Evolutionary conservation across 306 rosid genomes (phyloP).

Genomic region (Coriaria nepalensis): DNA sequence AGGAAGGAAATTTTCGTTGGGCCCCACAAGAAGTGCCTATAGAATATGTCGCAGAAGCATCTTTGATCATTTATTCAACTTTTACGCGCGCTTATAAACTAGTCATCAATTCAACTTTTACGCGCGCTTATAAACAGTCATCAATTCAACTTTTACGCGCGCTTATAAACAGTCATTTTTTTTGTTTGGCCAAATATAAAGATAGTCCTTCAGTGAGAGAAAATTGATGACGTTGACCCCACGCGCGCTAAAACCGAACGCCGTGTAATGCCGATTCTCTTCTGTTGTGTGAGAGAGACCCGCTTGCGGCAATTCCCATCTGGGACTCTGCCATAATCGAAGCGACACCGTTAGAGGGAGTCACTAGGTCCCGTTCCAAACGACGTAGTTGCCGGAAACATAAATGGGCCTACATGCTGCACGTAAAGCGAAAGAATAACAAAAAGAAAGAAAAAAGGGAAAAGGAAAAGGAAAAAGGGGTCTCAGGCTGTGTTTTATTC

Average conservation of each 20-base stretch:
- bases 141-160: no score
- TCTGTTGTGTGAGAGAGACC: conserved; percentile 1
- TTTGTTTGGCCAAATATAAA: no score
- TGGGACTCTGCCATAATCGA: background rate
- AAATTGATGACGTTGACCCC: background rate
- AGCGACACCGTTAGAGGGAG: background rate
- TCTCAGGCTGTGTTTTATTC: conserved; percentile 12
- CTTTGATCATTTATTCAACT: no score
- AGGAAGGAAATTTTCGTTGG: no score
- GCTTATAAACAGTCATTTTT: no score
- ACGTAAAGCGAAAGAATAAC: background rate
- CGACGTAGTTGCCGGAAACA: conserved; percentile 1
- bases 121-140: no score
- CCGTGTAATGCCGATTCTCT: background rate
- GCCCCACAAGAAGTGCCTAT: no score
- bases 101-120: no score
- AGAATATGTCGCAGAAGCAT: no score
- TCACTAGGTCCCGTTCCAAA: background rate
- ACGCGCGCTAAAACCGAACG: background rate
- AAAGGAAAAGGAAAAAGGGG: conserved; percentile 8
- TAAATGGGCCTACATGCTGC: background rate
- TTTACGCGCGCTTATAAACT: no score
- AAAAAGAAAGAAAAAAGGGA: background rate
- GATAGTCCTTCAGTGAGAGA: no score
- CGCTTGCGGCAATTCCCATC: background rate